These are phyloP conservation scores for Tilletia walkeri DNA, from an alignment of 1,284 basidiomycete genomes.

Conservation along the genomic window DNA sequence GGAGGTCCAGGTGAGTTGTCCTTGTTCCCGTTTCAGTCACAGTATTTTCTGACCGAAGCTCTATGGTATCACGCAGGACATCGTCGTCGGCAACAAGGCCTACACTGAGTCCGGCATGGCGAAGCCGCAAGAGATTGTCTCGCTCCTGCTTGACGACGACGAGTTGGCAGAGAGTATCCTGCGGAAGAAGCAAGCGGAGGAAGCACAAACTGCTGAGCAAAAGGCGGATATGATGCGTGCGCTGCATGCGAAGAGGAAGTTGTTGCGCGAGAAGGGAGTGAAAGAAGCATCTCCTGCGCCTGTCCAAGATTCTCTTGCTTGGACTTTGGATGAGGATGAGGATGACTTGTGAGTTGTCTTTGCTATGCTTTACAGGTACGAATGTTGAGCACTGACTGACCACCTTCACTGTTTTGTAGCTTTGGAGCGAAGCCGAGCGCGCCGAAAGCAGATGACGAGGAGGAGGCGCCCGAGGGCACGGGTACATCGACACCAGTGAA, in stretches of 20 bases:
- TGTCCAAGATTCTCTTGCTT: slow-evolving; percentile 27
- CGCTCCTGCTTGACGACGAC: slow-evolving; percentile 90
- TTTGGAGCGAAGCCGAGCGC: slow-evolving; percentile 23
- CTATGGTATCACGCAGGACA: slow-evolving; percentile 75
- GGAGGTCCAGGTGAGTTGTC: slow-evolving; percentile 27
- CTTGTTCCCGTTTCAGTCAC: neutral
- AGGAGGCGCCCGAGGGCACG: neutral
- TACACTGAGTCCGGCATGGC: slow-evolving; percentile 65
- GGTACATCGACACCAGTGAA: slow-evolving; percentile 4
- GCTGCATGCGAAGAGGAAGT: slow-evolving; percentile 45
- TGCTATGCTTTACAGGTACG: too few species aligned
- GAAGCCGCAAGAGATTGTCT: slow-evolving; percentile 95
- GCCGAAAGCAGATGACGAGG: slow-evolving; percentile 16
- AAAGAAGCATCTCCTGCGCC: slow-evolving; percentile 19
- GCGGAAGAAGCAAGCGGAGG: slow-evolving; percentile 53
- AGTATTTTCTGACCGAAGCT: neutral
- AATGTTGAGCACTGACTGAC: neutral
- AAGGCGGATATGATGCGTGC: slow-evolving; percentile 53
- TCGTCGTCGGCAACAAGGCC: slow-evolving; percentile 95
- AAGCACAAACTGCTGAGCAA: slow-evolving; percentile 47
- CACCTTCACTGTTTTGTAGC: neutral
- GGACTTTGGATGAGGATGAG: slow-evolving; percentile 54
- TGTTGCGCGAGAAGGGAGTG: slow-evolving; percentile 41
- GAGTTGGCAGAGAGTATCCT: slow-evolving; percentile 59
- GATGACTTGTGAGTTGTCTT: slow-evolving; percentile 45